phyloP scores from a whole-genome alignment of 140 eudicot species.

The Oenanthe javanica region DNA sequence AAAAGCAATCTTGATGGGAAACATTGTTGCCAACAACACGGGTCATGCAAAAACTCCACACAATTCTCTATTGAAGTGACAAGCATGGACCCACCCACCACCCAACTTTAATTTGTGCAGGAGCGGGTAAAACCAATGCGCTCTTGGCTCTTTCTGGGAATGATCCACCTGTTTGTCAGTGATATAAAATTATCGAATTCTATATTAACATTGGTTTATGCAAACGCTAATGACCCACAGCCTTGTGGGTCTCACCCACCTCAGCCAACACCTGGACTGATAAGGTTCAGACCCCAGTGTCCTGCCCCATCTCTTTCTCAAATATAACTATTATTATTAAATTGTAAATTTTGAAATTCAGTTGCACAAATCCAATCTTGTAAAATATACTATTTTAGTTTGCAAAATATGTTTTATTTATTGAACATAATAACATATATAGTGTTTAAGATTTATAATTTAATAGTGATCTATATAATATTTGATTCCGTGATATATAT shows the following conservation, averaged over 20 bases:
- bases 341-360: too few species aligned
- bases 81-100: constrained; percentile 38
- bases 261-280: constrained; percentile 66
- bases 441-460: too few species aligned
- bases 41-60: constrained; percentile 13
- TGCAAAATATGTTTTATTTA: too few species aligned
- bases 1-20: constrained; percentile 12
- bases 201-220: constrained; percentile 29
- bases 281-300: constrained; percentile 39
- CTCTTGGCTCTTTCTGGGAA: constrained; percentile 17
- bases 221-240: constrained; percentile 21
- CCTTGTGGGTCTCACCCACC: constrained; percentile 35
- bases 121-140: background rate
- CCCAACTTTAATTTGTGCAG: constrained; percentile 31
- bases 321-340: too few species aligned
- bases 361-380: too few species aligned
- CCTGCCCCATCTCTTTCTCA: constrained; percentile 18
- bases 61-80: constrained; percentile 17
- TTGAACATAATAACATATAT: too few species aligned
- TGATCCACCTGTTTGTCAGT: constrained; percentile 36
- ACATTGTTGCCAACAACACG: constrained; percentile 18
- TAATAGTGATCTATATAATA: too few species aligned
- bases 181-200: constrained; percentile 6
- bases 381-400: too few species aligned
- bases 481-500: too few species aligned